A percentile compares a stretch with the other conserved stretches of the same genome.
Conservation (phyloP, 805 yeast genomes). For the Lipomyces spencermartinsiae region DNA sequence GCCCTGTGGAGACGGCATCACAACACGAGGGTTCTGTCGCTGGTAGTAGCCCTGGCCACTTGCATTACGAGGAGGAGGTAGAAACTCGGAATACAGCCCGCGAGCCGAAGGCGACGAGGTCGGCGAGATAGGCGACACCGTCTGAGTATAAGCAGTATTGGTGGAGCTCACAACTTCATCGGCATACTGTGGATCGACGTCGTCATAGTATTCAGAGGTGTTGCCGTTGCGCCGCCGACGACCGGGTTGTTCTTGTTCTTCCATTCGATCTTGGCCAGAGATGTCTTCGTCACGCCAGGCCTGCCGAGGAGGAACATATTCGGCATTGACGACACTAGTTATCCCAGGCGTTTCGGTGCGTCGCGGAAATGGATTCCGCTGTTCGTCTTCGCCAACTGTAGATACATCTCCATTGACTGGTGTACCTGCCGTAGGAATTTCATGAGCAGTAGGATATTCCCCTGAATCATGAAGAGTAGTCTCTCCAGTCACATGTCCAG, state of each 20-base stretch:
- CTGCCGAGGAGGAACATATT: constrained; percentile 29
- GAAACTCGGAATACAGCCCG: constrained; percentile 22
- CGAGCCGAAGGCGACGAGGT: constrained; percentile 13
- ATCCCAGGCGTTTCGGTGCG: background rate
- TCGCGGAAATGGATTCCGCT: background rate
- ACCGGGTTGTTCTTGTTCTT: background rate
- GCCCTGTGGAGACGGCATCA: constrained; percentile 3
- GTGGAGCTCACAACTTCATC: constrained; percentile 8
- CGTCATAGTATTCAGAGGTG: constrained; percentile 31
- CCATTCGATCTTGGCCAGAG: background rate
- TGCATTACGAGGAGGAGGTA: constrained; percentile 17
- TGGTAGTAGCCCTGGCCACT: constrained; percentile 5
- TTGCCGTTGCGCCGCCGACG: constrained; percentile 2
- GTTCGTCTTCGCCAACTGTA: background rate
- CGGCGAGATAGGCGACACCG: constrained; percentile 20
- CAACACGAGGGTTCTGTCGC: constrained; percentile 17
- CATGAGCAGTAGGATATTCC: constrained; percentile 3
- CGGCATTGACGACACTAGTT: background rate
- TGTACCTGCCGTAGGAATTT: constrained; percentile 29
- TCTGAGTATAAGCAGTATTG: constrained; percentile 7
- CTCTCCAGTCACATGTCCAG: background rate
- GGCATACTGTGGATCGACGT: constrained; percentile 35
- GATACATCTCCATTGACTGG: constrained; percentile 15
- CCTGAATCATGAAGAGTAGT: background rate
- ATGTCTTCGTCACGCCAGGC: constrained; percentile 15